Conservation (phyloP, 805 yeast species). For the Priceomyces medius region DNA sequence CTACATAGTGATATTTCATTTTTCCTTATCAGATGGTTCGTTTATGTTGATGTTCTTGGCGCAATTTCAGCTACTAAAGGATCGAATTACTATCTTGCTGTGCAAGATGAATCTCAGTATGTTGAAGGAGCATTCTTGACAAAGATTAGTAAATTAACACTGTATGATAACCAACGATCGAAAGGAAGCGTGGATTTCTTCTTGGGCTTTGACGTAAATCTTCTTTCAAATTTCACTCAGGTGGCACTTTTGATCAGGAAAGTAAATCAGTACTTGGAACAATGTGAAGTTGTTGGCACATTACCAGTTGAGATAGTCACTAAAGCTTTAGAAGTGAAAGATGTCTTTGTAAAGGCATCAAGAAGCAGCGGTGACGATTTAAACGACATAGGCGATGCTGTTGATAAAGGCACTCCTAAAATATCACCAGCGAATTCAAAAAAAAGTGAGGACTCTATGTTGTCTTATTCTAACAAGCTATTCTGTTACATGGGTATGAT, state of each 20-base stretch:
- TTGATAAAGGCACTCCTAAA: neutral
- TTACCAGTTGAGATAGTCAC: conserved; percentile 21
- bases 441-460: conserved; percentile 28
- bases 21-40: conserved; percentile 68
- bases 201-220: conserved; percentile 63
- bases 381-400: conserved; percentile 3
- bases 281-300: neutral
- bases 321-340: conserved; percentile 28
- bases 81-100: conserved; percentile 29
- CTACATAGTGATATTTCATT: conserved; percentile 44
- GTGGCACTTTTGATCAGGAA: conserved; percentile 37
- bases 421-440: conserved; percentile 8
- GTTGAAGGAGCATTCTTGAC: conserved; percentile 19
- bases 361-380: conserved; percentile 16
- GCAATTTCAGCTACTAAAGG: conserved; percentile 54
- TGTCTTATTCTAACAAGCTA: conserved; percentile 50
- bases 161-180: conserved; percentile 15
- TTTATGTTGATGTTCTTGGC: conserved; percentile 64
- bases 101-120: conserved; percentile 14
- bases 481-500: conserved; percentile 55
- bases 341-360: conserved; percentile 16
- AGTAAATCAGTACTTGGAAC: conserved; percentile 20
- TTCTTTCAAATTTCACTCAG: conserved; percentile 58
- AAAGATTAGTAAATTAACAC: conserved; percentile 13
- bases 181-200: conserved; percentile 55